Evolutionary conservation across 1,284 basidiomycete species (phyloP).

Genomic region (Xerocomus nothofagi): DNA sequence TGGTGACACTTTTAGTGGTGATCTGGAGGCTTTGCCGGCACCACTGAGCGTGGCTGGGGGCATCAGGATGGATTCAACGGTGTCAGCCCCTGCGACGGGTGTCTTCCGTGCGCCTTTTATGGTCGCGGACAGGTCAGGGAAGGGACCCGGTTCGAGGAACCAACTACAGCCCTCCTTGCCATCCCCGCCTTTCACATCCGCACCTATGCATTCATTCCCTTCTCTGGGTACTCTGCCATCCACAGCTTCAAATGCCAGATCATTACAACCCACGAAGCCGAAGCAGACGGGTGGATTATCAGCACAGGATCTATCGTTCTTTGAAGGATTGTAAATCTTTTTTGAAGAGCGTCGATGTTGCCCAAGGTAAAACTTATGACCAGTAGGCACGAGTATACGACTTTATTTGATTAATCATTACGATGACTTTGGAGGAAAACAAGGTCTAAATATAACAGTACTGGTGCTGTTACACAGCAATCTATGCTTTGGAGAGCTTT

Average conservation of each 20-base stretch:
- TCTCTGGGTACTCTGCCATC: neutral
- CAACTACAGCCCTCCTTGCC: conserved; percentile 9
- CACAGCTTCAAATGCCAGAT: neutral
- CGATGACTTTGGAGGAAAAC: neutral
- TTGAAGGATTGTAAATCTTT: conserved; percentile 55
- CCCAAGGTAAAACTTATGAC: neutral
- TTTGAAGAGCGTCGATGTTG: neutral
- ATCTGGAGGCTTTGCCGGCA: neutral
- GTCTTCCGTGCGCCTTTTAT: neutral
- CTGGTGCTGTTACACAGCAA: no score
- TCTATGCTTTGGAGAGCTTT: neutral
- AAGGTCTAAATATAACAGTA: neutral
- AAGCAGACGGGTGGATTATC: conserved; percentile 52
- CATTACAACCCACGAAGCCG: conserved; percentile 21
- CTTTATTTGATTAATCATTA: neutral
- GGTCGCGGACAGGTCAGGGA: neutral
- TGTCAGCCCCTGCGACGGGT: neutral
- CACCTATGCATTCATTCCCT: conserved; percentile 14
- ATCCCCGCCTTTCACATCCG: conserved; percentile 2
- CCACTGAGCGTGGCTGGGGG: neutral
- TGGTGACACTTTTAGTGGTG: neutral
- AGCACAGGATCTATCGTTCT: conserved; percentile 74
- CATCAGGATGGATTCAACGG: neutral
- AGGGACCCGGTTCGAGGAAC: conserved; percentile 2
- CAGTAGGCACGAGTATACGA: neutral